Conservation (phyloP, 2,329 filamentous ascomycete species). For the Albophoma yamanashiensis region DNA sequence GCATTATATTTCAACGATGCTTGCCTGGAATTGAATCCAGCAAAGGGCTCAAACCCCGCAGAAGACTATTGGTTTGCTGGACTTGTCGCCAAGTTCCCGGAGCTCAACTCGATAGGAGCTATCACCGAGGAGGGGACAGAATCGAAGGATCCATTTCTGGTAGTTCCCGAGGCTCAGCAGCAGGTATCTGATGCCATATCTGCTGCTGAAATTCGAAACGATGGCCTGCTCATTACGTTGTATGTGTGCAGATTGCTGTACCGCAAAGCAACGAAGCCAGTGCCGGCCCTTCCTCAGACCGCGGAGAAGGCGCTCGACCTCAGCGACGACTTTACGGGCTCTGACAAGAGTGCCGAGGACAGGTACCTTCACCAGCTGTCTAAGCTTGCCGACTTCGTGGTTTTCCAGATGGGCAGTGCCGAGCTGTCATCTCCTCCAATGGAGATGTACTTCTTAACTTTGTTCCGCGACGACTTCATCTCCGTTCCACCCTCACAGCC, state of each 20-base stretch:
- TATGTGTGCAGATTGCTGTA: constrained; percentile 29
- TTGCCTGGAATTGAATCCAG: constrained; percentile 10
- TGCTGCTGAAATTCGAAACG: constrained; percentile 17
- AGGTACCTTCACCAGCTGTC: constrained; percentile 26
- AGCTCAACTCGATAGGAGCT: constrained; percentile 10
- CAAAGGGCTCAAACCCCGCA: constrained; percentile 1
- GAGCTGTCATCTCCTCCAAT: constrained; percentile 22
- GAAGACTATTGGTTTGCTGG: constrained; percentile 13
- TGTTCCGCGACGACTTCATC: constrained; percentile 24
- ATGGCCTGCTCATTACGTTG: constrained; percentile 29
- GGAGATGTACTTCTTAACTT: constrained; percentile 21
- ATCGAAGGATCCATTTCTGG: constrained; percentile 2
- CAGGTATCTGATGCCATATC: not conserved
- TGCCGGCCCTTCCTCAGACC: constrained; percentile 9
- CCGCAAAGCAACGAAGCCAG: constrained; percentile 23
- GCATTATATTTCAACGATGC: constrained; percentile 30
- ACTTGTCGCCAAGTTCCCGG: constrained; percentile 17
- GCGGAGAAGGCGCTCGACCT: constrained; percentile 15
- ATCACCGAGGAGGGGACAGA: not conserved
- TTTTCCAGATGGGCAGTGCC: constrained; percentile 24
- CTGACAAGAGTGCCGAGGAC: constrained; percentile 15
- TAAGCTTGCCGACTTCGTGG: constrained; percentile 22
- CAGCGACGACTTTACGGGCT: constrained; percentile 18
- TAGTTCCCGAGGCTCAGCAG: not conserved
- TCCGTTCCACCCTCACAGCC: constrained; percentile 5